Base-by-base conservation (phyloP, 31 red algal species). In the Odonthalia washingtoniensis region DNA sequence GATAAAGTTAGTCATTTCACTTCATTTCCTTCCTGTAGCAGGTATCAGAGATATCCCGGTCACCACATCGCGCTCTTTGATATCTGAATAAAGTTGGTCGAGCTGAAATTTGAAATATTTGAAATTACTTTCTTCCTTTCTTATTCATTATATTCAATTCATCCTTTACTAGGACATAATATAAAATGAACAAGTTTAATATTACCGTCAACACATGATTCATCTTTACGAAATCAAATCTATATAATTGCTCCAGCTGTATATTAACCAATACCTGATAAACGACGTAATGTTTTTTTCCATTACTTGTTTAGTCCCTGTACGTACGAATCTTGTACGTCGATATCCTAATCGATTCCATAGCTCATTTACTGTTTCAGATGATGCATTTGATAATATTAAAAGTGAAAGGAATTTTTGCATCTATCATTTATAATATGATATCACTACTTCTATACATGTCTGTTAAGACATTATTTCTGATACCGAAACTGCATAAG, bases 381-480 rank as follows among this genome's bases (percentile, higher is more conserved):
- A 40, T 45, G 70, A 28, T 0, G 93, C 95, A 17, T 78, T 78
- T 14, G 98, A 92, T 27, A 99, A 83, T 32, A 73, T 65, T 1
- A 40, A 2, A 24, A 99, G 41, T 36, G 85, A 89, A 0, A 95
- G 98, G 70, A 95, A 97, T 40, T 66, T 65, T 1, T 46, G 16
- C 92, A 99, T 93, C 95, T 92, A 99, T 24, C 88, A 65, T 38
- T 64, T 37, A 70, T 84, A 99, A 80, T 99, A 99, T 2, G 63
- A 38, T 40, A 93, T 65, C 37, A 95, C 98, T 2, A 92, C 91
- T 2, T 49, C 61, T 0, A 99, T 74, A 33, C 87, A 89, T 34
- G 98, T 99, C 87, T 99, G 98, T 70, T 99, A 95, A 18, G 89
- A 80, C 95, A 99, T 99, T 9, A 97, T 63, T 65, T 99, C 98